Base-by-base conservation (phyloP, 257 asterid species). In the Jacaranda mimosifolia region DNA sequence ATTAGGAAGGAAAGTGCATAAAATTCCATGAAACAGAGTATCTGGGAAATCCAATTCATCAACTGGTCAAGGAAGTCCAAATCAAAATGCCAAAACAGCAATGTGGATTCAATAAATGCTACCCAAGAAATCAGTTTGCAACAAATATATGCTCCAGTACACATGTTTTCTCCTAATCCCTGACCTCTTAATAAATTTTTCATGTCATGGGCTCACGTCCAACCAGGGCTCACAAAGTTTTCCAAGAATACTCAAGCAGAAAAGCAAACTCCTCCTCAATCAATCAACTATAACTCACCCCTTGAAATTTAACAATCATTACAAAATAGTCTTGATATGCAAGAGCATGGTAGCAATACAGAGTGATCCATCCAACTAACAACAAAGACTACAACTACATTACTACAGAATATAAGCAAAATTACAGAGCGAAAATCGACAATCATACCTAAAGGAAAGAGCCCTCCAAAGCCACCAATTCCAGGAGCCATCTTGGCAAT, bases 401-500 rank as follows among this genome's bases (percentile, higher is more conserved):
- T 5, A 57, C 15, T 32, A 9, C 7, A 14, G 26, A 13, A 14
- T 11, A 10, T 12, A 36, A 68, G 11, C 11, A 55, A 0, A 6
- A 43, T 2, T 42, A 5, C 9, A 9, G 46, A 42, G 46, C 9
- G 7, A 42, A 18, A 75, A 59, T 7, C 12, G 3, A 14, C 9
- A 63, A 14, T 4, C 63, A 74, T 87, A 95, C 99, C 99, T 79
- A 91, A 77, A 66, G 99, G 99, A 84, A 88, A 91, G 65, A 95
- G 89, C 67, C 99, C 99, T 68, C 99, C 98, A 68, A 95, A 95
- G 14, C 98, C 99, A 63, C 99, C 99, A 55, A 94, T 90, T 45
- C 99, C 99, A 9, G 99, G 98, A 46, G 98, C 96, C 99, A 95
- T 87, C 80, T 91, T 91, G 76, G 97, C 97, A 5, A 95, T 95